phyloP scores from a whole-genome alignment of 2,329 filamentous ascomycete species.

The Pseudogymnoascus sp. region DNA sequence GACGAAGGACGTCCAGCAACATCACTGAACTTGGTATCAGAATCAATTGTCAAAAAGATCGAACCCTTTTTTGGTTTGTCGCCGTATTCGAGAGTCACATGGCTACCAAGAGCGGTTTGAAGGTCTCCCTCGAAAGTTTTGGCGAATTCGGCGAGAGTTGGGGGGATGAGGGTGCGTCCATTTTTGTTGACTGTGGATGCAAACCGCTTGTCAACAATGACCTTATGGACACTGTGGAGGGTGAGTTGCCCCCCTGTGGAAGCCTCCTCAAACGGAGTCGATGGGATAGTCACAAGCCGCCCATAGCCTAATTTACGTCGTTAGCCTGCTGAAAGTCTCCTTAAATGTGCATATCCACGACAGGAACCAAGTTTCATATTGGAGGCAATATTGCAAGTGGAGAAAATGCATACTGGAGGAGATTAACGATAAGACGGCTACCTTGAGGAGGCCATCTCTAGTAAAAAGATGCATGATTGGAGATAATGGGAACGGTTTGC shows the following conservation, averaged over 20 bases:
- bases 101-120: conserved; percentile 23
- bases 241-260: neutral
- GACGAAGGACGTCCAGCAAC: conserved; percentile 38
- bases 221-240: neutral
- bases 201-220: conserved; percentile 38
- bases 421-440: neutral
- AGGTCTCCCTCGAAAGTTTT: conserved; percentile 35
- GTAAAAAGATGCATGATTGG: conserved; percentile 11
- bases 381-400: neutral
- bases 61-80: conserved; percentile 14
- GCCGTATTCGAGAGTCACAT: conserved; percentile 24
- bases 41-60: conserved; percentile 41
- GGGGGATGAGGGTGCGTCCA: conserved; percentile 44
- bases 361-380: neutral
- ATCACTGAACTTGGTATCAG: conserved; percentile 33
- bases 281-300: neutral
- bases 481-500: conserved; percentile 14
- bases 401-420: conserved; percentile 1
- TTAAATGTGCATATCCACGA: neutral
- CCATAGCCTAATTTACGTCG: neutral
- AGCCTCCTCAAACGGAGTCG: neutral
- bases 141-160: conserved; percentile 39
- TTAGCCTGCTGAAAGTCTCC: neutral
- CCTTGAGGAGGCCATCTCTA: conserved; percentile 2
- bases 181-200: conserved; percentile 33